Evolutionary conservation across 305 asterid genomes (phyloP).

Genomic region (Ilex paraguariensis): DNA sequence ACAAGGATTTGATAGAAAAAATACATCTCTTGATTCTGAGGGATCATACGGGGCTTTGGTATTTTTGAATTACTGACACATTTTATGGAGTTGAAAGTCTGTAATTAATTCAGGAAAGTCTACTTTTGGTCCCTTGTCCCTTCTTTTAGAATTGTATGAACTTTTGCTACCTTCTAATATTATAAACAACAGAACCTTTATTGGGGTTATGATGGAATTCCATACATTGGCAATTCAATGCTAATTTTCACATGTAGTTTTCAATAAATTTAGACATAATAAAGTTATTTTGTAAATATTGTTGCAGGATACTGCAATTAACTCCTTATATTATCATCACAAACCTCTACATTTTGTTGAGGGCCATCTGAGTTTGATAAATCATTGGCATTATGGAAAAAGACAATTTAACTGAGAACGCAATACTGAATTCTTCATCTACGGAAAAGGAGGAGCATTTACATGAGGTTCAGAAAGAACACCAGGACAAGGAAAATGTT

Average conservation of each 20-base stretch:
- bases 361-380: conserved; percentile 9
- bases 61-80: too few species aligned
- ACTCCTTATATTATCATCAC: not conserved
- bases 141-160: not conserved
- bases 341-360: conserved; percentile 6
- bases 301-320: not conserved
- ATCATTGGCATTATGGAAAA: conserved; percentile 25
- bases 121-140: too few species aligned
- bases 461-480: conserved; percentile 14
- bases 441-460: conserved; percentile 8
- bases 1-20: too few species aligned
- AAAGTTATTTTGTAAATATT: not conserved
- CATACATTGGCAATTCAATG: not conserved
- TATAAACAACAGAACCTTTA: not conserved
- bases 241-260: too few species aligned
- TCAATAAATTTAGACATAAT: too few species aligned
- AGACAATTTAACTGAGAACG: conserved; percentile 21
- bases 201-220: not conserved
- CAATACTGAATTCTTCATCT: conserved; percentile 13
- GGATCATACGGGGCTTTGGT: too few species aligned
- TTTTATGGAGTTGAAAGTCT: too few species aligned
- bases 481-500: conserved; percentile 8
- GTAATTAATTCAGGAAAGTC: too few species aligned
- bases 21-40: too few species aligned
- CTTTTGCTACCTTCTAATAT: not conserved